Base-by-base conservation (phyloP, 495 filamentous ascomycete species). In the Friedmanniomyces simplex region DNA sequence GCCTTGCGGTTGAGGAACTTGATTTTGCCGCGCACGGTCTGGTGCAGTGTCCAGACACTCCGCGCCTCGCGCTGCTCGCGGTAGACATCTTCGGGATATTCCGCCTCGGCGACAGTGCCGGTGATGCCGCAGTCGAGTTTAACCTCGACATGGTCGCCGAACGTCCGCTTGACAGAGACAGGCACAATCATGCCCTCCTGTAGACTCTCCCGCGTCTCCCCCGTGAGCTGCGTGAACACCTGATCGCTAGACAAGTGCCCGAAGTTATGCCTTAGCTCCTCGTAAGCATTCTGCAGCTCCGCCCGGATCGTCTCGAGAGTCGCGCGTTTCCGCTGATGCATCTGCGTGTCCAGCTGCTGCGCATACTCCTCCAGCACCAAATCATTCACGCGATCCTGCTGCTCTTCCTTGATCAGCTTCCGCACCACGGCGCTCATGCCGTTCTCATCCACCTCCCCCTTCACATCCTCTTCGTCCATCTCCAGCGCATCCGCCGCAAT, bases 401-500 rank as follows among this genome's bases (percentile, higher is more conserved):
- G 84, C 24, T 95, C 87, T 11, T 96, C 90, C 65, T 85, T 87
- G 70, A 97, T 85, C 7, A 98, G 79, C 69, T 89, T 91, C 55
- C 91, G 85, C 54, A 98, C 88, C 58, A 97, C 87, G 8, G 91
- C 93, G 34, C 87, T 88, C 0, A 83, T 76, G 0, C 93, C 93
- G 52, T 88, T 86, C 65, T 95, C 88, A 61, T 93, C 86, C 7
- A 83, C 84, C 71, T 97, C 91, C 0, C 87, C 89, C 70, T 95
- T 91, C 69, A 97, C 87, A 67, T 98, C 93, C 71, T 98, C 93
- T 69, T 98, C 93, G 64, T 98, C 94, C 62, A 96, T 72, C 67
- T 95, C 91, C 45, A 97, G 74, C 42, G 93, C 94, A 76, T 98
- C 93, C 14, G 94, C 93, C 22, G 93, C 94, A 84, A 97, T 96